Evolutionary conservation across 768 basidiomycete species (phyloP).

Genomic region (Collybia nuda): DNA sequence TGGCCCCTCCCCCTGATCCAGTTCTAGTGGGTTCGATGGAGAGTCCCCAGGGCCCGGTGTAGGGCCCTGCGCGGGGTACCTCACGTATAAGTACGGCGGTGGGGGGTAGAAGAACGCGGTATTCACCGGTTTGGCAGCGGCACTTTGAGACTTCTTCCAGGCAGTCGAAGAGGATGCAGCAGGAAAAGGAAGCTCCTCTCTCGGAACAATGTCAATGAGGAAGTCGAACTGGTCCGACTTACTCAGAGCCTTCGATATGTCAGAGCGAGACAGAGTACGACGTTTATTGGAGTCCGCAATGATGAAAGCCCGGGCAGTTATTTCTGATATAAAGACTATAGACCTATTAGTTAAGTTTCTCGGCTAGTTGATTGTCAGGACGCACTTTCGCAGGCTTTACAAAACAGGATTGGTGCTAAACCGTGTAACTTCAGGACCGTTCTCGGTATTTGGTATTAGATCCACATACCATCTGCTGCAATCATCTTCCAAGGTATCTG

Average conservation of each 20-base stretch:
- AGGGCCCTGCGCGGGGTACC: neutral
- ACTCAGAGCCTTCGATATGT: conserved; percentile 89
- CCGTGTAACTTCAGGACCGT: neutral
- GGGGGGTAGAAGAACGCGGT: neutral
- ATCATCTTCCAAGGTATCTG: conserved; percentile 74
- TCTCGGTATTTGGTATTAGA: too few species aligned
- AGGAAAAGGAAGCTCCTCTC: conserved; percentile 62
- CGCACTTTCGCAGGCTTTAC: conserved; percentile 98
- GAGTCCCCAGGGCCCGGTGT: conserved; percentile 8
- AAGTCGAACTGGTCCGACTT: conserved; percentile 98
- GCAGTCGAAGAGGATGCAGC: conserved; percentile 13
- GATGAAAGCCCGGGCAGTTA: conserved; percentile 93
- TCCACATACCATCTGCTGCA: conserved; percentile 79
- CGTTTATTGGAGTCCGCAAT: conserved; percentile 95
- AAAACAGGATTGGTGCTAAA: conserved; percentile 89
- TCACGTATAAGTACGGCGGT: neutral
- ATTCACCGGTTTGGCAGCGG: conserved; percentile 14
- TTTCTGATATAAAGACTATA: conserved; percentile 94
- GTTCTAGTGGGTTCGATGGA: neutral
- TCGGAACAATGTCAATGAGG: conserved; percentile 91
- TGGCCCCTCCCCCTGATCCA: conserved; percentile 6
- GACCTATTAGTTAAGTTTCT: neutral
- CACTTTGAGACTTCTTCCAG: conserved; percentile 17
- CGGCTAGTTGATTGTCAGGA: conserved; percentile 14
- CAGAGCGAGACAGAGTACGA: conserved; percentile 89